Percentiles rank a stretch among this genome's conserved stretches.
phyloP scores from a whole-genome alignment of 208 protist species.

The Entamoeba histolytica region DNA sequence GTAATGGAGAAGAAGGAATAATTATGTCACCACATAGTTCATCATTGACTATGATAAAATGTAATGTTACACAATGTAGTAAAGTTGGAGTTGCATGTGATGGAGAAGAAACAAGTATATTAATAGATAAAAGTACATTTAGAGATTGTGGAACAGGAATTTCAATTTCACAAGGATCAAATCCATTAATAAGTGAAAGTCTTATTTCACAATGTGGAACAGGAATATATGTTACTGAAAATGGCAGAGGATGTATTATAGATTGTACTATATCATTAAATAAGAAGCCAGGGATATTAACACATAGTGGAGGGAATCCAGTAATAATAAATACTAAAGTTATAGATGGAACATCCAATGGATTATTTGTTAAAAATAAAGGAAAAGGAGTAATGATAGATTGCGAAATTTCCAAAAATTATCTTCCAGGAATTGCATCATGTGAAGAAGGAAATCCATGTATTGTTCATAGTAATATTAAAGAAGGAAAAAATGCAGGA shows the following conservation, averaged over 20 bases:
- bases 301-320: neutral
- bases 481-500: neutral
- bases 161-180: neutral
- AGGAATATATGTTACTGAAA: neutral
- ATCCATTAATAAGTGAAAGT: neutral
- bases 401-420: neutral
- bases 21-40: neutral
- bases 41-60: neutral
- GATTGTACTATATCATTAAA: neutral
- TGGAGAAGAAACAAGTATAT: neutral
- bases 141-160: neutral
- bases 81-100: neutral
- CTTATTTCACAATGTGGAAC: neutral
- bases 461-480: neutral
- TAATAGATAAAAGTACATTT: neutral
- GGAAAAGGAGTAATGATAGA: neutral
- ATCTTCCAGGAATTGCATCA: neutral
- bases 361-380: neutral
- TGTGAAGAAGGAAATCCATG: neutral
- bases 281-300: neutral
- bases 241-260: neutral
- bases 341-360: neutral
- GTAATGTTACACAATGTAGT: neutral
- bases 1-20: neutral
- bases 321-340: neutral